Evolutionary conservation across 257 asterid genomes (phyloP), one percentile per base, ranked within the genome.

Genomic region (Lycium ferocissimum): DNA sequence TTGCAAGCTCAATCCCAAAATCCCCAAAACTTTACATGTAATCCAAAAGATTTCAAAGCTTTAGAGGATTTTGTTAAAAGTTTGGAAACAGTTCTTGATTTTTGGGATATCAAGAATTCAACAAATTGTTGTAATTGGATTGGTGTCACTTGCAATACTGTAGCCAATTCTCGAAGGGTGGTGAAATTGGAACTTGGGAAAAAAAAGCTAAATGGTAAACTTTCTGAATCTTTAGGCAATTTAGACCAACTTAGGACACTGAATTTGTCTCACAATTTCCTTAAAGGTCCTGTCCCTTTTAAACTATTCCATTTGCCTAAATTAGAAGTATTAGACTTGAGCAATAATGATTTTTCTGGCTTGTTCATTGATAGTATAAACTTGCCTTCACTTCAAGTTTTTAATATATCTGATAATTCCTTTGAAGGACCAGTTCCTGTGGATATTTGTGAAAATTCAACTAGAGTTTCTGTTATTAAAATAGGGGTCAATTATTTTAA

Each of bases 201-300:
- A 5, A 88, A 59, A 33, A 88, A 86, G 85, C 86, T 95, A 7
- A 40, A 35, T 13, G 97, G 98, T 1, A 79, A 82, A n/a, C 72
- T 95, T 38, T 87, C 93, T 12, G 93, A 88, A 37, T 89, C 93
- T 8, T 57, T 95, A 38, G 94, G 94, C 58, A 70, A 79, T 85
- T 88, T 95, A 94, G 93, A 89, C 35, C 90, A 93, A 86, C 95
- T 95, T 1, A 89, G 84, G 86, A 87, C 91, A 88, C 97, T 95
- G 12, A 92, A 94, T 87, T 90, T 95, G 20, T 91, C 98, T 62
- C 89, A 79, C 62, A 95, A 95, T 89, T 84, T 43, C 76, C 89
- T 95, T 10, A 79, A 70, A 82, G 96, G 96, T 85, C 38, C 91
- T 9, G 80, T 95, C 38, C 98, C 98, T n/a, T 69, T 63, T 13